phyloP scores from a whole-genome alignment of 2,329 filamentous ascomycete genomes.

The Cytospora piceae region DNA sequence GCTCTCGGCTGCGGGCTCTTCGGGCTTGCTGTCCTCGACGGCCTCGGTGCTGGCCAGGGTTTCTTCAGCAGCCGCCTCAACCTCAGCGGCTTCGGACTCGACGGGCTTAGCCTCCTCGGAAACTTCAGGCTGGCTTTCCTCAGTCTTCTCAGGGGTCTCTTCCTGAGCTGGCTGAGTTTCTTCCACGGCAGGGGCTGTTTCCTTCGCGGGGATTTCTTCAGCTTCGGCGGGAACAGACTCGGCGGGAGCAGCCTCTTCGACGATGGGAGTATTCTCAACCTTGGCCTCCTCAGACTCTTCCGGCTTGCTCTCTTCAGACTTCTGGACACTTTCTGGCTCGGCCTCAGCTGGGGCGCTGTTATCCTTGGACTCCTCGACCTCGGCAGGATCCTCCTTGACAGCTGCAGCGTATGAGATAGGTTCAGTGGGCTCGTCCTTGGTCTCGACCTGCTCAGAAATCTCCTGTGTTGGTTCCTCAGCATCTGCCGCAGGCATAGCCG shows the following conservation, averaged over 20 bases:
- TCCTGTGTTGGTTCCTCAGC: slow-evolving; percentile 3
- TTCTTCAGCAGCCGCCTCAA: not conserved
- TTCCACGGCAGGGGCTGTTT: not conserved
- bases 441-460: slow-evolving; percentile 5
- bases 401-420: not conserved
- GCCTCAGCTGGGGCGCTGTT: not conserved
- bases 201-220: not conserved
- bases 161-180: not conserved
- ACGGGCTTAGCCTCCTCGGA: not conserved
- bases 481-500: not conserved
- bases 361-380: slow-evolving; percentile 8
- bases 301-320: not conserved
- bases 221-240: not conserved
- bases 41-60: not conserved
- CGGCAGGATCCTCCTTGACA: not conserved
- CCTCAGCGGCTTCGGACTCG: slow-evolving; percentile 3
- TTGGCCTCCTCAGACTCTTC: not conserved
- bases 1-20: slow-evolving; percentile 6
- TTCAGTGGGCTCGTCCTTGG: not conserved
- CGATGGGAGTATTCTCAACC: not conserved
- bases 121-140: not conserved
- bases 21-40: not conserved
- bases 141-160: too few species aligned
- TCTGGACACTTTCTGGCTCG: not conserved
- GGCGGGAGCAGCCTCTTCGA: not conserved